Evolutionary conservation across 73 alveolate species (phyloP).

Genomic region (Stentor roeselii): DNA sequence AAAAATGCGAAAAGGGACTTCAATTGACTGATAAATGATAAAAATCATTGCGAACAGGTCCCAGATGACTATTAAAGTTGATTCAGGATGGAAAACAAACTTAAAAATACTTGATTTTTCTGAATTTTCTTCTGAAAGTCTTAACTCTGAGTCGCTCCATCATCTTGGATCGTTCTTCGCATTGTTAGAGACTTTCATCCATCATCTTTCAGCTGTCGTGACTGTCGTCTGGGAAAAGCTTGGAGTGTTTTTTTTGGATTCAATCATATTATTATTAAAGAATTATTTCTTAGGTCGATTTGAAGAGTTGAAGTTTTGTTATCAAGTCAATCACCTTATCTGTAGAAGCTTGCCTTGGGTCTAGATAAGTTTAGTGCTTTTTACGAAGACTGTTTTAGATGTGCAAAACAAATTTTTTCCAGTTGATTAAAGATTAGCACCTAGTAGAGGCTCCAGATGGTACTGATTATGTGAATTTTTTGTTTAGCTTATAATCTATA

Average conservation of each 20-base stretch:
- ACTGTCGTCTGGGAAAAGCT: too few species aligned
- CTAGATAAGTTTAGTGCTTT: constrained; percentile 80
- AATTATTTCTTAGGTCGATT: not conserved
- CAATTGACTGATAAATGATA: constrained; percentile 45
- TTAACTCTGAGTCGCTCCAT: not conserved
- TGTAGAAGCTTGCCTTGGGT: constrained; percentile 44
- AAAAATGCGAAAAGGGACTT: constrained; percentile 52
- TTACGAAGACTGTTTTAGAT: constrained; percentile 71
- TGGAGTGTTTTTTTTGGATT: too few species aligned
- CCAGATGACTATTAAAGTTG: constrained; percentile 42
- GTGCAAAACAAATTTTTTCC: too few species aligned
- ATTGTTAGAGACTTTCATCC: too few species aligned
- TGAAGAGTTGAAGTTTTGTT: not conserved
- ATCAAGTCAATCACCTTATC: constrained; percentile 50
- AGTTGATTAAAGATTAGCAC: too few species aligned
- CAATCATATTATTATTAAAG: too few species aligned
- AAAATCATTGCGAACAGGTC: constrained; percentile 44
- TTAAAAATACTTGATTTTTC: not conserved
- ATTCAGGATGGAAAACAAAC: constrained; percentile 44
- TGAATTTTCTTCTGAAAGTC: not conserved
- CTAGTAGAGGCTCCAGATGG: too few species aligned
- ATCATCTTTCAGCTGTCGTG: too few species aligned
- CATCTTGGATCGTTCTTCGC: too few species aligned
- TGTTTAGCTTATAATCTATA: too few species aligned
- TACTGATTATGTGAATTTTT: too few species aligned